Evolutionary conservation across 495 filamentous ascomycete genomes (phyloP).

Genomic region (Delitschia confertaspora): DNA sequence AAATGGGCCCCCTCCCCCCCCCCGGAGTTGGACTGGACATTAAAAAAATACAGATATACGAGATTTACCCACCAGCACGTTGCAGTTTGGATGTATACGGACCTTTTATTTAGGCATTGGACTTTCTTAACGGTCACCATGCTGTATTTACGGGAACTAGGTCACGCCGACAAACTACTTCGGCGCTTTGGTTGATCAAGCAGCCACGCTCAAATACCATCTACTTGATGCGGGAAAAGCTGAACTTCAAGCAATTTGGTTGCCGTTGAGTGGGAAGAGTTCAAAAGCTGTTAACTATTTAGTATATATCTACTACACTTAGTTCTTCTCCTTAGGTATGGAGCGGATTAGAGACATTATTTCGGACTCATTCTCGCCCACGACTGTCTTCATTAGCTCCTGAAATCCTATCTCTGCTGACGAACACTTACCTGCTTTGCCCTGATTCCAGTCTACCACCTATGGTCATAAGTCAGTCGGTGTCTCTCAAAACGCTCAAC

Average conservation of each 20-base stretch:
- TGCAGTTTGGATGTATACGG: no score
- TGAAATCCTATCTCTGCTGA: background rate
- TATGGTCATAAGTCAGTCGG: slow-evolving; percentile 35
- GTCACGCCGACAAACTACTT: background rate
- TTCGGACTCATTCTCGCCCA: slow-evolving; percentile 70
- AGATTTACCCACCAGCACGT: no score
- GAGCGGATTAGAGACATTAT: slow-evolving; percentile 69
- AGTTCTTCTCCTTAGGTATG: slow-evolving; percentile 41
- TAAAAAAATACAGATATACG: no score
- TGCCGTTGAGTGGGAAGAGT: background rate
- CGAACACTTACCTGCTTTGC: slow-evolving; percentile 49
- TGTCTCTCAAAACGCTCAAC: slow-evolving; percentile 26
- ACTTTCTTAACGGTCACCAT: no score
- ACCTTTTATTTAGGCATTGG: no score
- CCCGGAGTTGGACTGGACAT: no score
- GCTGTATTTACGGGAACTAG: background rate
- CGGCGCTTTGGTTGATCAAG: background rate
- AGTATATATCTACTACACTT: slow-evolving; percentile 1
- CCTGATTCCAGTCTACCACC: slow-evolving; percentile 86
- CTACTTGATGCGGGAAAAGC: no score
- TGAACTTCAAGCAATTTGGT: no score
- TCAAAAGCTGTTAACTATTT: background rate
- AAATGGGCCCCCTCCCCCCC: no score
- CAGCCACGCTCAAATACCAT: background rate
- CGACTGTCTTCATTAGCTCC: slow-evolving; percentile 36